Evolutionary conservation across 1,284 basidiomycete genomes (phyloP).

Genomic region (Pseudozyma thailandica): DNA sequence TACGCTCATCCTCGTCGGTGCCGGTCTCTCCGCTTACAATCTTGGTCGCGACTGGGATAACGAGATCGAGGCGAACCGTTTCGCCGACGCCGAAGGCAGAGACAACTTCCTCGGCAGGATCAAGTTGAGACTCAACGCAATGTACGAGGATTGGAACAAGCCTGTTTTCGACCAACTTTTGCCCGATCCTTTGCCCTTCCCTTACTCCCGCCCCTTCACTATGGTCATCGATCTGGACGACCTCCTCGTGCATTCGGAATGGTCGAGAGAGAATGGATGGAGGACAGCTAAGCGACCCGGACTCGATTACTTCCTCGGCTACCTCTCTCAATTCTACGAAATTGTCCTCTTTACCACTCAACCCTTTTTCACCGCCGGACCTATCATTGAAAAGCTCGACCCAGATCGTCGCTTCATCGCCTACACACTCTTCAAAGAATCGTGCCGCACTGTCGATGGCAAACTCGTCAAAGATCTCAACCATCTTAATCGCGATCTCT

Average conservation of each 20-base stretch:
- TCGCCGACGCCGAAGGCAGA: slow-evolving; percentile 30
- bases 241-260: slow-evolving; percentile 86
- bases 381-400: slow-evolving; percentile 94
- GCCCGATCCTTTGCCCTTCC: slow-evolving; percentile 84
- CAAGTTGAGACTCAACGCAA: slow-evolving; percentile 45
- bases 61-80: slow-evolving; percentile 60
- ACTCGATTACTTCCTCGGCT: slow-evolving; percentile 95
- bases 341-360: slow-evolving; percentile 95
- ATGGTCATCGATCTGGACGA: slow-evolving; percentile 92
- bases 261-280: slow-evolving; percentile 73
- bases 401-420: slow-evolving; percentile 88
- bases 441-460: slow-evolving; percentile 58
- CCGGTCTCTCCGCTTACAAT: slow-evolving; percentile 53
- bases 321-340: slow-evolving; percentile 97
- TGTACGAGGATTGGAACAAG: slow-evolving; percentile 59
- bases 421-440: slow-evolving; percentile 89
- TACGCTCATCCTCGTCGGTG: slow-evolving; percentile 43
- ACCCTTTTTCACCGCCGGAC: slow-evolving; percentile 85
- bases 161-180: slow-evolving; percentile 91
- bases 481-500: slow-evolving; percentile 90
- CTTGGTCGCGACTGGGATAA: slow-evolving; percentile 67
- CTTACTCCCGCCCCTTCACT: slow-evolving; percentile 89
- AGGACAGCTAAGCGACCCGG: slow-evolving; percentile 79
- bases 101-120: slow-evolving; percentile 59
- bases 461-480: slow-evolving; percentile 79